phyloP scores from a whole-genome alignment of 805 yeast genomes.

The Brettanomyces bruxellensis region DNA sequence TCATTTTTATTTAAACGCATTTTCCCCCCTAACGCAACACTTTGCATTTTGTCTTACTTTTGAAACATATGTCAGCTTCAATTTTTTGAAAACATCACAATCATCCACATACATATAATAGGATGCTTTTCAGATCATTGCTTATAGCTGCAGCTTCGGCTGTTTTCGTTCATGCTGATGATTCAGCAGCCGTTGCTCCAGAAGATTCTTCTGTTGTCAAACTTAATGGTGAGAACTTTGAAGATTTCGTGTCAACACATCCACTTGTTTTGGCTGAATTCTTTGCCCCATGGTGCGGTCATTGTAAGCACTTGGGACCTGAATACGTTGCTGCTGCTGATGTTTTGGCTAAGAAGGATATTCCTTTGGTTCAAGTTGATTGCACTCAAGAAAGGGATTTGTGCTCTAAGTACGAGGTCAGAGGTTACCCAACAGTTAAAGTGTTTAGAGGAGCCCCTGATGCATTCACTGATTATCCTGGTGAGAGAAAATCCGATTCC shows the following conservation, averaged over 20 bases:
- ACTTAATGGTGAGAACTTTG: slow-evolving; percentile 58
- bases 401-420: slow-evolving; percentile 58
- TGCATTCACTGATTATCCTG: slow-evolving; percentile 59
- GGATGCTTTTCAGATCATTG: slow-evolving; percentile 34
- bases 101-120: slow-evolving; percentile 7
- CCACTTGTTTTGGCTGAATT: slow-evolving; percentile 80
- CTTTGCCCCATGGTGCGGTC: slow-evolving; percentile 98
- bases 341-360: slow-evolving; percentile 45
- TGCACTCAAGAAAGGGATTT: slow-evolving; percentile 72
- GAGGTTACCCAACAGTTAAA: slow-evolving; percentile 81
- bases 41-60: too few relatives aligned
- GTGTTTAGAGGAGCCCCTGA: slow-evolving; percentile 49
- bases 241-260: slow-evolving; percentile 56
- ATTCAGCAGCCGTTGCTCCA: slow-evolving; percentile 59
- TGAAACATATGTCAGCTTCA: too few relatives aligned
- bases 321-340: slow-evolving; percentile 70
- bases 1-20: too few relatives aligned
- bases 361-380: slow-evolving; percentile 75
- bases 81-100: too few relatives aligned
- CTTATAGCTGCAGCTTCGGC: slow-evolving; percentile 28
- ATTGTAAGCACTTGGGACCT: slow-evolving; percentile 84
- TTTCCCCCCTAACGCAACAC: too few relatives aligned
- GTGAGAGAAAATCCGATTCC: slow-evolving; percentile 75
- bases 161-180: slow-evolving; percentile 26
- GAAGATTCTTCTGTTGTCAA: slow-evolving; percentile 83